These are phyloP conservation scores for Serendipita vermifera DNA, from an alignment of 768 basidiomycete genomes.

Conservation along the genomic window DNA sequence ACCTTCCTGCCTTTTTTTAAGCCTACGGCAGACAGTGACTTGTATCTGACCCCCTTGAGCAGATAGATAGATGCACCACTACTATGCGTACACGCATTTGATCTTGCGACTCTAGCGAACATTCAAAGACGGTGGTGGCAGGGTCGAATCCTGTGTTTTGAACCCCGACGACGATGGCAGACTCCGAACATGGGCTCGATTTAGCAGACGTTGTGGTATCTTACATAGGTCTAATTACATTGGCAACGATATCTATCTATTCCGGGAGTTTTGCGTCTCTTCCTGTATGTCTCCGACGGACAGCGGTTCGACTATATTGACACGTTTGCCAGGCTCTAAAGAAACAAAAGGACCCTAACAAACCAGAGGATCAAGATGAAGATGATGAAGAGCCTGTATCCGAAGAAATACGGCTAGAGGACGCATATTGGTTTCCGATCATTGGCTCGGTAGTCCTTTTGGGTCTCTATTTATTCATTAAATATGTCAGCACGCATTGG, in stretches of 20 bases:
- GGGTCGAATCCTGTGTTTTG: no score
- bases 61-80: no score
- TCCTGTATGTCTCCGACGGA: conserved; percentile 34
- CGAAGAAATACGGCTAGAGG: conserved; percentile 30
- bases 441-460: conserved; percentile 54
- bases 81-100: no score
- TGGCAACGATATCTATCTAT: conserved; percentile 57
- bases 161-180: background rate
- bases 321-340: background rate
- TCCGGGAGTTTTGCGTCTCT: conserved; percentile 57
- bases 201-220: conserved; percentile 24
- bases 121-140: background rate
- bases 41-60: no score
- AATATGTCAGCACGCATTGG: conserved; percentile 44
- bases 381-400: conserved; percentile 45
- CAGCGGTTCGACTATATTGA: background rate
- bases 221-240: conserved; percentile 50
- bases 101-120: no score
- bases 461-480: conserved; percentile 55
- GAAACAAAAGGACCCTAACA: conserved; percentile 11
- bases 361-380: conserved; percentile 23
- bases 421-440: conserved; percentile 25
- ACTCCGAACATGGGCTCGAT: background rate
- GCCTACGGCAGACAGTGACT: no score
- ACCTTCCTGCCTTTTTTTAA: no score